phyloP scores from a whole-genome alignment of 164 flowering plant species.

The Tetrastigma voinierianum region DNA sequence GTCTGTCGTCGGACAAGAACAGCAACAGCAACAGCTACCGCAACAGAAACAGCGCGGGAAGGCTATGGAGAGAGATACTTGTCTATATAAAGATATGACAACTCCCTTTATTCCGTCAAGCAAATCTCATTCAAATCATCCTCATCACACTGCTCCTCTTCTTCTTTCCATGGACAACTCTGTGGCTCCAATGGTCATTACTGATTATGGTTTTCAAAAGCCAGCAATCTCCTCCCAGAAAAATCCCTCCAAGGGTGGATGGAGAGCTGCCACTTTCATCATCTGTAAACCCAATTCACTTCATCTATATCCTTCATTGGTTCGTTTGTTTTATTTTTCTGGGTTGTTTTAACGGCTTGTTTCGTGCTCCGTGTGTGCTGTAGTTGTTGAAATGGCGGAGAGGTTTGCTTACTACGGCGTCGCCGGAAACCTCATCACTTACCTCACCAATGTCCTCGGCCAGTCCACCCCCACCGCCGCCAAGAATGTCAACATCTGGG shows the following conservation, averaged over 20 bases:
- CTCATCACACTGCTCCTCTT: no score
- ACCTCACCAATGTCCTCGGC: conserved; percentile 8
- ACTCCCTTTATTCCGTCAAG: no score
- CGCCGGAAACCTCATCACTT: conserved; percentile 12
- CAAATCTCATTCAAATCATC: no score
- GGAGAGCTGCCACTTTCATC: conserved; percentile 36
- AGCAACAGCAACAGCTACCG: no score
- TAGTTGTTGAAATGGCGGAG: conserved; percentile 2
- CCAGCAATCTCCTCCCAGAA: not conserved
- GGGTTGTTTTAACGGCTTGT: no score
- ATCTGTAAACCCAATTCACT: conserved; percentile 17
- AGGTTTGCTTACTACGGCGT: conserved; percentile 15
- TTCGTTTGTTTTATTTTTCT: no score
- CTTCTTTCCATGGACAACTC: conserved; percentile 6
- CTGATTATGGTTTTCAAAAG: not conserved
- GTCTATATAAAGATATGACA: no score
- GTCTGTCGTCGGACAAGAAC: no score
- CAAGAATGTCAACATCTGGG: conserved; percentile 14
- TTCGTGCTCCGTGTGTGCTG: no score
- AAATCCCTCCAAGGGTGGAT: conserved; percentile 25
- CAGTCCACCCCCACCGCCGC: conserved; percentile 11
- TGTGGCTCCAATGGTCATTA: conserved; percentile 3
- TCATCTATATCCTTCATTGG: no score
- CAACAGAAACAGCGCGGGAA: no score
- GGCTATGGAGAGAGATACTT: no score